phyloP scores from a whole-genome alignment of 768 basidiomycete species.

The Tulasnella sp. region DNA sequence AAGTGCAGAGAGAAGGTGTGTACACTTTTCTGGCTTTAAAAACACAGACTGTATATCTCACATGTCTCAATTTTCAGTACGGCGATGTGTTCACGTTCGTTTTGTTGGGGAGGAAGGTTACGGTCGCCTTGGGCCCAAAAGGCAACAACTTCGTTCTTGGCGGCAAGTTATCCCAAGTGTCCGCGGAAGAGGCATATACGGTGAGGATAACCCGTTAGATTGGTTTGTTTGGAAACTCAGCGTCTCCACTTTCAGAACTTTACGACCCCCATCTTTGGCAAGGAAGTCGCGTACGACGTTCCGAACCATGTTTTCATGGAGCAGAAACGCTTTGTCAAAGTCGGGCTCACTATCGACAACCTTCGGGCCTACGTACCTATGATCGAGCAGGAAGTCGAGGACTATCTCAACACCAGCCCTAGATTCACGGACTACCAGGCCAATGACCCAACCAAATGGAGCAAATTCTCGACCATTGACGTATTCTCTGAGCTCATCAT shows the following conservation, averaged over 20 bases:
- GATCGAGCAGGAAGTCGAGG: constrained; percentile 64
- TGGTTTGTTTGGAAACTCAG: background rate
- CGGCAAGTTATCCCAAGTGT: constrained; percentile 83
- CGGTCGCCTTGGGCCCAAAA: constrained; percentile 80
- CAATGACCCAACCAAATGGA: constrained; percentile 67
- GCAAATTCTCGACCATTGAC: constrained; percentile 60
- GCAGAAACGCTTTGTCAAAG: constrained; percentile 97
- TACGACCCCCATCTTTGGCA: constrained; percentile 92
- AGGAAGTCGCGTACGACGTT: constrained; percentile 94
- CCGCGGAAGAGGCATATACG: constrained; percentile 95
- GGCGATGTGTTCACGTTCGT: constrained; percentile 97
- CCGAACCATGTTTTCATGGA: constrained; percentile 98
- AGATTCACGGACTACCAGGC: constrained; percentile 51
- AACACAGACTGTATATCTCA: too few relatives aligned
- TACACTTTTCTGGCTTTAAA: background rate
- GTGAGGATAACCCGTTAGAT: constrained; percentile 32
- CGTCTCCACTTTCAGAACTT: constrained; percentile 52
- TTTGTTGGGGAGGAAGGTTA: constrained; percentile 78
- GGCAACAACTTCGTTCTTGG: constrained; percentile 93
- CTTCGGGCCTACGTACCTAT: constrained; percentile 74
- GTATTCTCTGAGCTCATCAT: constrained; percentile 84
- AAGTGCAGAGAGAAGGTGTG: constrained; percentile 64
- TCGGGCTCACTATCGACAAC: constrained; percentile 86
- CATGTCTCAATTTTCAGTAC: constrained; percentile 42
- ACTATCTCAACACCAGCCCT: constrained; percentile 57